Base-by-base conservation (phyloP, 805 yeast species). In the Yamadazyma phyllophila region DNA sequence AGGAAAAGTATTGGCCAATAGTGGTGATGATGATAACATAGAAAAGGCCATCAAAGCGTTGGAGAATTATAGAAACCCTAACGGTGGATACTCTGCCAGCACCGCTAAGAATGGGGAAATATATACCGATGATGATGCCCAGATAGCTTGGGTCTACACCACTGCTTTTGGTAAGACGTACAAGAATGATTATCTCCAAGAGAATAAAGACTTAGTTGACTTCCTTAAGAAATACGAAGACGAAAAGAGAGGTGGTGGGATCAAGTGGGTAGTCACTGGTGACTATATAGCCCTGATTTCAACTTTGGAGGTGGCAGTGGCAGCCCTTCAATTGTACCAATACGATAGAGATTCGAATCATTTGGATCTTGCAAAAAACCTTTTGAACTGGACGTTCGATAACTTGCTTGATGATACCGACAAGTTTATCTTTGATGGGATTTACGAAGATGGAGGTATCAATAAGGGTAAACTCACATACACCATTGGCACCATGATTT, bases 211-310 rank as follows among this genome's bases (percentile, higher is more conserved):
- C 16, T 56, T 60, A 2, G 24, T 40, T 20, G 47, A 41, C 15
- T 89, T 91, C 59, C 69, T 92, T 58, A 89, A 87, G 62, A 13
- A 24, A 6, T 44, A 51, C 88, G 88, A 86, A 65, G 76, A 80
- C 44, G 94, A 86, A 51, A 83, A 83, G 33, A 59, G 62, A 5
- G 63, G 63, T 4, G 64, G 64, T 4, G 65, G 64, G 2, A 48
- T 60, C 12, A 44, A 34, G 13, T 61, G 64, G 64, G 24, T 43
- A 7, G 43, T 49, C 15, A 38, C 50, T 7, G 51, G 46, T 8
- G 36, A 36, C 15, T 61, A 61, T 43, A 50, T 60, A 24, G 59
- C 65, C 4, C 56, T 57, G 41, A 61, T 61, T 32, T 59, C 64
- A 6, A 57, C 58, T 12, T 44, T 54, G 13, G 65, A 61, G 46